Evolutionary conservation across 2,329 filamentous ascomycete genomes (phyloP).

Genomic region (Trichoderma sp.): DNA sequence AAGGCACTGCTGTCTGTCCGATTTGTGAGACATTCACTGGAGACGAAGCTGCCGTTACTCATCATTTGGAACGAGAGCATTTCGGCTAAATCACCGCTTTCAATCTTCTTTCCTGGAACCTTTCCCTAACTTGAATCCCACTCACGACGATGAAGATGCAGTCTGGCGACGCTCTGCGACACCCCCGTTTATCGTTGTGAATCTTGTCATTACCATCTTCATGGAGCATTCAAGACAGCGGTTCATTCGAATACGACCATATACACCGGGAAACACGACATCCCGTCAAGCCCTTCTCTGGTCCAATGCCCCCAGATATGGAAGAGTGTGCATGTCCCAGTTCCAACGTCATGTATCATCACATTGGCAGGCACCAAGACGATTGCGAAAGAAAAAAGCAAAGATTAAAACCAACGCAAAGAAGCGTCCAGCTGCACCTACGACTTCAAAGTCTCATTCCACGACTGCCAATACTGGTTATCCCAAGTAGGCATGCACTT

Average conservation of each 20-base stretch:
- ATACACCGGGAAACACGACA: no score
- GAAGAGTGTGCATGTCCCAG: not conserved
- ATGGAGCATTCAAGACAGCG: no score
- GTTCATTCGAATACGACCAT: no score
- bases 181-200: no score
- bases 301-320: no score
- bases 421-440: not conserved
- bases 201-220: no score
- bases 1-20: slow-evolving; percentile 53
- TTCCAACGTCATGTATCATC: not conserved
- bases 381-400: not conserved
- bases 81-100: slow-evolving; percentile 28
- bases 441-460: slow-evolving; percentile 32
- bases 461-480: slow-evolving; percentile 48
- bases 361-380: not conserved
- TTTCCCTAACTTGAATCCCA: not conserved
- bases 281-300: no score
- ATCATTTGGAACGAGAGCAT: slow-evolving; percentile 59
- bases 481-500: slow-evolving; percentile 51
- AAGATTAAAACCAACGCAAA: no score
- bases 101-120: no score
- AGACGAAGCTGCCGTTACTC: slow-evolving; percentile 67
- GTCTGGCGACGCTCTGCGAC: no score
- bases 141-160: no score
- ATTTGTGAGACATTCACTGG: slow-evolving; percentile 69